Evolutionary conservation across 2,329 filamentous ascomycete species (phyloP), one percentile per base, ranked within the genome.

Genomic region (Tolypocladium endophyticum): DNA sequence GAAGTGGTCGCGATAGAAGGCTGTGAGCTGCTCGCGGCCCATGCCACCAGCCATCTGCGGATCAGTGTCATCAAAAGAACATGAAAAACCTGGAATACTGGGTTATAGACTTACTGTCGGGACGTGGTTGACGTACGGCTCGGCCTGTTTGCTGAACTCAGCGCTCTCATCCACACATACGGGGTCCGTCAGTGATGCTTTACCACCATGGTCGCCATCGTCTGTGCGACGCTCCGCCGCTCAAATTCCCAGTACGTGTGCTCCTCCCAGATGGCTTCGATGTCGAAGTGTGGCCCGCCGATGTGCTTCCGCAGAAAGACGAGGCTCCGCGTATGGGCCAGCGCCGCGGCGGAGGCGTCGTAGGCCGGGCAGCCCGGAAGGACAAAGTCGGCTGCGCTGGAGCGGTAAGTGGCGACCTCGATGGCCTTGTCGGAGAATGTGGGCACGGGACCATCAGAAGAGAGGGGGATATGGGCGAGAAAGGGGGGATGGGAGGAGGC

Each of bases 201-300:
- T 45, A 85, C 78, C 7, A 90, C 87, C 88, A 92, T 91, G 0
- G 88, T 91, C 14, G 77, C 78, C 88, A 92, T 91, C 0, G 88
- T 92, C 61, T 83, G 81, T 61, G 83, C 83, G 0, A 90, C 87
- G 9, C 82, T 82, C 25, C 87, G 80, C 59, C 84, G 81, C 2
- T 72, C 83, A 69, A 92, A 92, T 67, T 91, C 87, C 65, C 80
- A 87, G 54, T 79, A 78, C 0, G 86, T 88, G 69, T 92, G 88
- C 71, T 91, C 87, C 9, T 90, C 87, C 89, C 88, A 92, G 57
- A 92, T 85, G 1, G 80, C 79, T 68, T 92, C 89, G 23, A 92
- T 80, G 66, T 92, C 86, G 66, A 92, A 90, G 60, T 77, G 80
- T 0, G 88, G 87, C 0, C 87, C 88, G 1, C 76, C 75, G 9